Base-by-base conservation (phyloP, 73 alveolate species). In the Paramecium tetraurelia region DNA sequence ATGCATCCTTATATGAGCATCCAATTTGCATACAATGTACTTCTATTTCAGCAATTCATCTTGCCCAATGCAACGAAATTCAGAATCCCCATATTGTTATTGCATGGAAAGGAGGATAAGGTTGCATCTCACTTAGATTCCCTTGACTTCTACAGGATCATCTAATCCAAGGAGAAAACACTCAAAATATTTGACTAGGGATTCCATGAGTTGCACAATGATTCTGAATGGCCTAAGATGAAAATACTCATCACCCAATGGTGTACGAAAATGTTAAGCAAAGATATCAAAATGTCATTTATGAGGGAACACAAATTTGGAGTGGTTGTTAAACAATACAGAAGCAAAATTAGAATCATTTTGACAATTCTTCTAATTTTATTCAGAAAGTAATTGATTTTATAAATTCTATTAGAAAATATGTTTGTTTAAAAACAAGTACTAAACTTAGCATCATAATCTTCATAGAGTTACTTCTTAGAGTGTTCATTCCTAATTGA, bases 141-240 rank as follows among this genome's bases (percentile, higher is more conserved):
- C 6, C 41, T 80, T 43, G 90, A 80, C 22, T 80, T 80, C 29
- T 80, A 80, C 27, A 80, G 72, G 43, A 6, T 24, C 22, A 41
- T 48, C 3, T 48, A 40, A 80, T 80, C 90, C 4, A 80, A 80
- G 24, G 90, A 80, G 24, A 80, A 80, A 35, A 80, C 90, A 80
- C 41, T 80, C 48, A 80, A 80, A 80, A 80, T 80, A 20, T 80
- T 44, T 80, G 90, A 80, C 10, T 22, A 33, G 20, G 90, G 90
- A 41, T 80, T 80, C 14, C 90, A 80, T 46, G 90, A 80, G 22
- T 12, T 80, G 12, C 72, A 80, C 6, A 80, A 80, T 80, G 90
- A 80, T 80, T 80, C 77, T 11, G 90, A 80, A 48, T 80, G 90
- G 90, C 76, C 90, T 24, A 80, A 80, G 18, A 80, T 80, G 90